A percentile compares a stretch with the other conserved stretches of the same genome.
phyloP scores from a whole-genome alignment of 2,329 filamentous ascomycete genomes.

The Leptographium flavum region DNA sequence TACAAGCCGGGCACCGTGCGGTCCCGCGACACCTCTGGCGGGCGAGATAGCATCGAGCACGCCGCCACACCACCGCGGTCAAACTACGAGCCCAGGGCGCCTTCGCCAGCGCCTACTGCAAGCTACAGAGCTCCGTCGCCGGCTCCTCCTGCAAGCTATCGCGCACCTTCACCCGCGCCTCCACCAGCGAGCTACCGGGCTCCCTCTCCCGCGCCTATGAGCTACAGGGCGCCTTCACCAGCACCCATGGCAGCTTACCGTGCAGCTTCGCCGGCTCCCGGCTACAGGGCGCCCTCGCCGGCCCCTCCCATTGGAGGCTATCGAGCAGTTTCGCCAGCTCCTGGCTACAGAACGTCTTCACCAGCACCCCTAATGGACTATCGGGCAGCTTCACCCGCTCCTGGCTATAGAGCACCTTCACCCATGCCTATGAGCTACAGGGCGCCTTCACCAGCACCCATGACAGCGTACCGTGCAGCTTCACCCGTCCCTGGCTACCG shows the following conservation, averaged over 20 bases:
- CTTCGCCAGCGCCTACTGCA: background rate
- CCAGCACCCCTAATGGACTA: background rate
- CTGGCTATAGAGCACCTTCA: background rate
- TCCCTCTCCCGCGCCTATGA: background rate
- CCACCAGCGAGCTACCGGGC: background rate
- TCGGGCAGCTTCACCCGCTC: background rate
- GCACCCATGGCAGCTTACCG: no score
- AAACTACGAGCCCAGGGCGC: background rate
- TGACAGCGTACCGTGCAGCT: background rate
- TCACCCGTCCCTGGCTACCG: background rate
- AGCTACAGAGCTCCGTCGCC: background rate
- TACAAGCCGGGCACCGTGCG: slow-evolving; percentile 29
- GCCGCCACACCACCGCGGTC: background rate
- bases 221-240: no score
- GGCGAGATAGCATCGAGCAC: background rate
- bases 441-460: background rate
- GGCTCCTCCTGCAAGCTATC: background rate
- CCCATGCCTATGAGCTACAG: background rate
- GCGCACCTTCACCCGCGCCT: background rate
- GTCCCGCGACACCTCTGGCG: slow-evolving; percentile 25
- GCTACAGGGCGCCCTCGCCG: background rate
- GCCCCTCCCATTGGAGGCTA: background rate
- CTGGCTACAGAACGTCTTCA: slow-evolving; percentile 2
- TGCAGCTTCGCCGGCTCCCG: no score
- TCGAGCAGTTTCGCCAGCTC: no score